Percentiles rank a stretch among this genome's conserved stretches.
phyloP scores from a whole-genome alignment of 148 eudicot genomes.

The Vaccinium darrowii region DNA sequence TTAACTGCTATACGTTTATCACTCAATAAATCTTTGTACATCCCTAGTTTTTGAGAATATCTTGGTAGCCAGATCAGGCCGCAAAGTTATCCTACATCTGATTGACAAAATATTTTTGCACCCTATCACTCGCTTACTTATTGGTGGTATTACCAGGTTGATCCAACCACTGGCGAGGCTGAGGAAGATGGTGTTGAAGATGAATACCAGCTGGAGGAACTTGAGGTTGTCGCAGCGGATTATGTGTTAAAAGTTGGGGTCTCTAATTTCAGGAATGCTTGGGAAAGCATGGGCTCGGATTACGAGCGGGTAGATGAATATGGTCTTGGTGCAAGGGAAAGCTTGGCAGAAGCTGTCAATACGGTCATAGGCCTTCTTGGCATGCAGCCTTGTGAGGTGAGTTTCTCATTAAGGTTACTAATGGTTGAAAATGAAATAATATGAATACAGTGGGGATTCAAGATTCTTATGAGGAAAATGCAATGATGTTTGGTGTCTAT shows the following conservation, averaged over 20 bases:
- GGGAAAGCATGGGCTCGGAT: slow-evolving; percentile 89
- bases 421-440: neutral
- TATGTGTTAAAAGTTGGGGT: slow-evolving; percentile 83
- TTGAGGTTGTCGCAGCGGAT: slow-evolving; percentile 92
- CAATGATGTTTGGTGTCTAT: neutral
- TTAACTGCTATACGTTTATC: neutral
- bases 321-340: slow-evolving; percentile 93
- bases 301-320: slow-evolving; percentile 87
- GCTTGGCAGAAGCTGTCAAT: slow-evolving; percentile 83
- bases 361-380: slow-evolving; percentile 86
- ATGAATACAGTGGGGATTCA: neutral
- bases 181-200: slow-evolving; percentile 97
- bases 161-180: slow-evolving; percentile 91
- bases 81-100: neutral
- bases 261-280: slow-evolving; percentile 90
- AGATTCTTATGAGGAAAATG: neutral
- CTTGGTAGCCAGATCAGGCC: neutral
- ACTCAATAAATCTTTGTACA: neutral
- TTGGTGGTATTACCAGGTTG: slow-evolving; percentile 57
- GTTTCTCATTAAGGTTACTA: slow-evolving; percentile 7
- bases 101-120: neutral
- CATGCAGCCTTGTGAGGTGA: slow-evolving; percentile 98
- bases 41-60: neutral
- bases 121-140: neutral
- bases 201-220: slow-evolving; percentile 92